A percentile compares a stretch with the other conserved stretches of the same genome.
These are phyloP conservation scores for Imleria badia DNA, from an alignment of 768 basidiomycete genomes.

Conservation along the genomic window DNA sequence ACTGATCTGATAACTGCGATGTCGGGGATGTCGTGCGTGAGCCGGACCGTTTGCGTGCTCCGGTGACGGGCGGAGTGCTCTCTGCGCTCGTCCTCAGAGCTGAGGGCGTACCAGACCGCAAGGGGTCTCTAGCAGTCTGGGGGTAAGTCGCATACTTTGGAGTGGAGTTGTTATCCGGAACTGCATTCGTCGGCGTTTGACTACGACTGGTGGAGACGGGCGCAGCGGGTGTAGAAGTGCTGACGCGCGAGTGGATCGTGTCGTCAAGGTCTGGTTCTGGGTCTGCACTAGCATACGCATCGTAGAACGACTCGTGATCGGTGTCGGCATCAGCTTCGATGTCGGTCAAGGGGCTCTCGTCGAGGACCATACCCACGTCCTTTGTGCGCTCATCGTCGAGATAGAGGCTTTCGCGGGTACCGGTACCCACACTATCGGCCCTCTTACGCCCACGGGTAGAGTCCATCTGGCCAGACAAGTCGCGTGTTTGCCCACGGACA, in stretches of 20 bases:
- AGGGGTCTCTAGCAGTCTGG: constrained; percentile 46
- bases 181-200: constrained; percentile 42
- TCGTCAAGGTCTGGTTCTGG: constrained; percentile 18
- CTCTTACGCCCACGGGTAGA: constrained; percentile 46
- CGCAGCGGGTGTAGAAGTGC: constrained; percentile 16
- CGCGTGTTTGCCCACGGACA: constrained; percentile 26
- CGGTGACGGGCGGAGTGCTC: constrained; percentile 36
- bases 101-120: constrained; percentile 44
- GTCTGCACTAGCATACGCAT: constrained; percentile 28
- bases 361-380: constrained; percentile 57
- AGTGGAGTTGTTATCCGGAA: constrained; percentile 37
- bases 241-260: constrained; percentile 16
- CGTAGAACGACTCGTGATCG: constrained; percentile 43
- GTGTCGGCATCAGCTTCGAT: constrained; percentile 54
- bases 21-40: constrained; percentile 32
- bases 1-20: constrained; percentile 30
- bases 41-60: constrained; percentile 19
- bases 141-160: constrained; percentile 42
- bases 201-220: constrained; percentile 35
- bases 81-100: constrained; percentile 40
- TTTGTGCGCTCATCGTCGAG: constrained; percentile 58
- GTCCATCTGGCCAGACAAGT: constrained; percentile 23
- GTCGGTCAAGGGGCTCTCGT: constrained; percentile 76
- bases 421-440: constrained; percentile 63
- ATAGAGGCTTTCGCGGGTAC: constrained; percentile 61